Evolutionary conservation across 345 rosid species (phyloP).

Genomic region (Lagerstroemia speciosa): DNA sequence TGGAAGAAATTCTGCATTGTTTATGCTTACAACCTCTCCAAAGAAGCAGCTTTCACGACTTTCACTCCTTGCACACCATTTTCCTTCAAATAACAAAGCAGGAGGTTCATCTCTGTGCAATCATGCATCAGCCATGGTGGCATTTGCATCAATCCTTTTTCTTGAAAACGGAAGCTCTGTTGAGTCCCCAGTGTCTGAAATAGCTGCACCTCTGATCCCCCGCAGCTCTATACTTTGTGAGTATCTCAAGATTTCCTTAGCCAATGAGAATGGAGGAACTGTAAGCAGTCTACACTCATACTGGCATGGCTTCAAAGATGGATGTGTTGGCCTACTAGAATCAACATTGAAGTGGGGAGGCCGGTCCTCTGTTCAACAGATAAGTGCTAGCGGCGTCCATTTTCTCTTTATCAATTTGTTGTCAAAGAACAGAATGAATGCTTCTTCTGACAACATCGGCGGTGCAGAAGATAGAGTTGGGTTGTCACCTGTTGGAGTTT

Average conservation of each 20-base stretch:
- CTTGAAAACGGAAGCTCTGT: slow-evolving; percentile 77
- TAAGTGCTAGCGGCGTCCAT: slow-evolving; percentile 77
- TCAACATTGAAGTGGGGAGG: slow-evolving; percentile 79
- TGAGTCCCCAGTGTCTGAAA: slow-evolving; percentile 65
- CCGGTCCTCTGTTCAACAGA: slow-evolving; percentile 70
- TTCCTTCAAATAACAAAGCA: slow-evolving; percentile 56
- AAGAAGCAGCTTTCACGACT: slow-evolving; percentile 80
- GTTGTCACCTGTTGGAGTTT: slow-evolving; percentile 76
- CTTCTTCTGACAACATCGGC: slow-evolving; percentile 33
- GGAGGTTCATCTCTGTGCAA: slow-evolving; percentile 51
- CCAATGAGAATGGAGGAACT: slow-evolving; percentile 30
- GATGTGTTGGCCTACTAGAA: slow-evolving; percentile 85
- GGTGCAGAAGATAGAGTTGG: slow-evolving; percentile 34
- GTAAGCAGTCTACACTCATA: slow-evolving; percentile 37
- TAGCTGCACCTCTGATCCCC: slow-evolving; percentile 85
- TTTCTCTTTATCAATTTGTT: slow-evolving; percentile 63
- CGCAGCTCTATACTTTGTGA: slow-evolving; percentile 68
- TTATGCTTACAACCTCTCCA: slow-evolving; percentile 80
- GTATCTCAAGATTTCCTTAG: slow-evolving; percentile 46
- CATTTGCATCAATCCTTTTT: slow-evolving; percentile 82
- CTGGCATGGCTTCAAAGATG: slow-evolving; percentile 91
- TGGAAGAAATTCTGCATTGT: slow-evolving; percentile 78
- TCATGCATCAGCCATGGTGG: slow-evolving; percentile 85
- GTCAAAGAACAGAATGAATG: slow-evolving; percentile 30
- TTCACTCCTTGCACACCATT: slow-evolving; percentile 57